Evolutionary conservation across 2,329 filamentous ascomycete genomes (phyloP), one percentile per base, ranked within the genome.

Genomic region (Cercospora sp.): DNA sequence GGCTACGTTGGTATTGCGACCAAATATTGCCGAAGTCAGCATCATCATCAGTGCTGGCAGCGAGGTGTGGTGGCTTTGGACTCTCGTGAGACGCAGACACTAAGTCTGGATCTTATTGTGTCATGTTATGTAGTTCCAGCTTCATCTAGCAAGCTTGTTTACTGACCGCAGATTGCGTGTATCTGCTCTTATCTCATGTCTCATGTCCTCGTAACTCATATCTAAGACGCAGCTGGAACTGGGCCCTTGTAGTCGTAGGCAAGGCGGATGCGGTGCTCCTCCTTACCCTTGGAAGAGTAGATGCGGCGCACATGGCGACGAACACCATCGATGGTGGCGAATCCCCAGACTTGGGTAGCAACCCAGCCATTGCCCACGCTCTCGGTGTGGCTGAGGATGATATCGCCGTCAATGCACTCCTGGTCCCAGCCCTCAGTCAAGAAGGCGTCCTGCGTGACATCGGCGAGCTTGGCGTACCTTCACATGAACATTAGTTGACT

Each of bases 381-480:
- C 63, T 80, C 79, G 23, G 84, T 86, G 68, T 76, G 83, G 69
- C 79, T 84, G 76, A 88, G 80, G 28, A 89, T 69, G 66, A 82
- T 79, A 10, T 75, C 72, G 20, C 72, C 72, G 28, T 73, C 73
- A 9, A 78, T 80, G 1, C 84, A 82, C 69, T 87, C 88, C 62
- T 85, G 82, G 16, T 87, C 74, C 85, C 90, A 93, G 31, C 86
- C 86, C 60, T 83, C 79, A 70, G 82, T 83, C 64, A 89, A 82
- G 66, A 81, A 87, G 45, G 84, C 80, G 53, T 80, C 78, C 5
- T 78, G 75, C n/a, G 63, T 66, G 12, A 79, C 69, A 12, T 81
- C 79, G 51, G 74, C 76, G 59, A 79, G 73, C 67, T 82, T 80
- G 51, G 78, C 79, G 9, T 81, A 71, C 40, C 80, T 77, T 28